Evolutionary conservation across 192 early-diverging fungal genomes (phyloP), one percentile per base, ranked within the genome.

Genomic region (Mortierella hygrophila): DNA sequence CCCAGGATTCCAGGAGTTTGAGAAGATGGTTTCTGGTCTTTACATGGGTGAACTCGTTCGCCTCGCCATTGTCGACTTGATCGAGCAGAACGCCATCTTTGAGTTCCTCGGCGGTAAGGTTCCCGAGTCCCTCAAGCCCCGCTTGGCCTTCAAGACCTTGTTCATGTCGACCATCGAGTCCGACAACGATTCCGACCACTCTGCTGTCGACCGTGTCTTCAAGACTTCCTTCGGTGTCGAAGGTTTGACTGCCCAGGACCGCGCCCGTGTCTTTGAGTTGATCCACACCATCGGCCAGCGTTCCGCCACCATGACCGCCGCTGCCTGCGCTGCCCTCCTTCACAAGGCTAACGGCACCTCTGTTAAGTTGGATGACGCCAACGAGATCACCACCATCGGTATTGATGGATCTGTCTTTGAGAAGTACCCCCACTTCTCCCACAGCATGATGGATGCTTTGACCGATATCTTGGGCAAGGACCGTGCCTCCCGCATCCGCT

Each of bases 1-100:
- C 83, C 95, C 96, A 26, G 92, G 93, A 74, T 93, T 94, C 87
- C 98, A 98, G 85, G 94, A 93, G 20, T 99, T 96, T 89, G 98
- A 99, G 89, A 99, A 99, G 91, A 96, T 98, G 94, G 94, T 99
- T 75, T 97, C 97, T 46, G 98, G 97, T 82, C 92, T 96, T 85
- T 99, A 98, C 81, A 88, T 99, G 79, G 97, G 98, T 77, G 98
- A 99, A 89, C 87, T 99, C 46, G 93, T 93, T 13, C 94, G 98
- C 40, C 90, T 95, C 83, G 91, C 94, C 41, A 77, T 96, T 38
- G 87, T 97, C 63, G 97, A 98, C 89, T 91, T 98, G 78, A 93
- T 97, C 70, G 90, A 95, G 77, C 93, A 93, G 75, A 93, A 95
- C 46, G 88, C 96, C 41, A 88, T 99, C 35, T 94, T 94, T 68